phyloP scores from a whole-genome alignment of 2,329 filamentous ascomycete species.

The Exophiala mesophila region DNA sequence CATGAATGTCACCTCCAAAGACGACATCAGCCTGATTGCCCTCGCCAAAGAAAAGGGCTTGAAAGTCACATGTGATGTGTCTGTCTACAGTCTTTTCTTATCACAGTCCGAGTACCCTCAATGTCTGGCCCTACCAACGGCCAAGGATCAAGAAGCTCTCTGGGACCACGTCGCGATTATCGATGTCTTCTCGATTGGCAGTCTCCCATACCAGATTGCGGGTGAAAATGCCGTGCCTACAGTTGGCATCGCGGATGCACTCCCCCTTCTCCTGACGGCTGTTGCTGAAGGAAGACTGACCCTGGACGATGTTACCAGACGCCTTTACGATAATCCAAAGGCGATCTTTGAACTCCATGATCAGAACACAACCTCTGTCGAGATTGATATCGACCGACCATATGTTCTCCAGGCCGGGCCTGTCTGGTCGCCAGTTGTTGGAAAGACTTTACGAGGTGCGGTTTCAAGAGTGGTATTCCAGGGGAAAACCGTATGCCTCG shows the following conservation, averaged over 20 bases:
- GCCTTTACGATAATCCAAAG: slow-evolving; percentile 73
- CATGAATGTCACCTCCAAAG: slow-evolving; percentile 73
- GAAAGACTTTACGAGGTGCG: slow-evolving; percentile 62
- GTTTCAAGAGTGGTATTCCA: slow-evolving; percentile 73
- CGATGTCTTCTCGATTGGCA: slow-evolving; percentile 74
- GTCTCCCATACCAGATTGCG: slow-evolving; percentile 71
- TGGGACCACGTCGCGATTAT: slow-evolving; percentile 70
- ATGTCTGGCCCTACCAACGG: slow-evolving; percentile 61
- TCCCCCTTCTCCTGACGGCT: slow-evolving; percentile 70
- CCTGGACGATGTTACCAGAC: slow-evolving; percentile 65
- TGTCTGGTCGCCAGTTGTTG: slow-evolving; percentile 67
- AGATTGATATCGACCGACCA: slow-evolving; percentile 70
- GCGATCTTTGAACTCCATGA: slow-evolving; percentile 79
- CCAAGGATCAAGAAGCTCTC: slow-evolving; percentile 64
- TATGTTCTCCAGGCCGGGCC: slow-evolving; percentile 53
- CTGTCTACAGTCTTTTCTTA: slow-evolving; percentile 73
- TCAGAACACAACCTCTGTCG: slow-evolving; percentile 66
- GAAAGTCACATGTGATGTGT: slow-evolving; percentile 75
- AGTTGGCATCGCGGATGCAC: slow-evolving; percentile 65
- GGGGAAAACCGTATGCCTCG: slow-evolving; percentile 68
- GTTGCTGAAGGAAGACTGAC: slow-evolving; percentile 69
- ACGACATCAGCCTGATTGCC: slow-evolving; percentile 71
- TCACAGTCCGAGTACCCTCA: slow-evolving; percentile 65
- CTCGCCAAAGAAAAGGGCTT: slow-evolving; percentile 77
- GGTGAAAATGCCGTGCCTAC: slow-evolving; percentile 53